phyloP scores from a whole-genome alignment of 1,284 basidiomycete genomes.

The Xanthoconium separans region DNA sequence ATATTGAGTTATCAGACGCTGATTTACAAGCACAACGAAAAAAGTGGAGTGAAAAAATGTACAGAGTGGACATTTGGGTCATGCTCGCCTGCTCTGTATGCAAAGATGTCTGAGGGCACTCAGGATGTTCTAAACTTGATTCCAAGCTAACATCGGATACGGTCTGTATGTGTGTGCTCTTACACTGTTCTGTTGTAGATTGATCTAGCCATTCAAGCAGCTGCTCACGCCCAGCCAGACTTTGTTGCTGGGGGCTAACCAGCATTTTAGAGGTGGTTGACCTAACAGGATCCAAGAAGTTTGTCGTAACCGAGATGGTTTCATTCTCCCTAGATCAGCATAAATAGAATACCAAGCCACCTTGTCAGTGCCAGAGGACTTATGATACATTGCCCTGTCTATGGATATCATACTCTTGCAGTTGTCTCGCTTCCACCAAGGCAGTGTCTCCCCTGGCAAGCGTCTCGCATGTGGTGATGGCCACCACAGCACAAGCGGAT shows the following conservation, averaged over 20 bases:
- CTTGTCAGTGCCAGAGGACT: background rate
- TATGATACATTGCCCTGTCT: conserved; percentile 4
- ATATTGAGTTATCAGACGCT: background rate
- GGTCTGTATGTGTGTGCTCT: background rate
- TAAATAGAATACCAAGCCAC: background rate
- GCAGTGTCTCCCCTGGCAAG: background rate
- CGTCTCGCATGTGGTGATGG: background rate
- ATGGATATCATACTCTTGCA: background rate
- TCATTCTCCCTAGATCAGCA: conserved; percentile 4
- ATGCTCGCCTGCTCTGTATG: background rate
- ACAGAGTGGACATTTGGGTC: background rate
- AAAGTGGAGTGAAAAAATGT: background rate
- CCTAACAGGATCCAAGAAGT: background rate
- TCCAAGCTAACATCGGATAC: background rate
- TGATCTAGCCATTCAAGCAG: background rate
- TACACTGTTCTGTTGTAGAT: background rate
- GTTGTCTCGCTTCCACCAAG: background rate
- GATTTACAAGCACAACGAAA: too few species aligned
- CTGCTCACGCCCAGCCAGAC: background rate
- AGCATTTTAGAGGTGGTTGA: background rate
- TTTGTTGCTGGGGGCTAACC: background rate
- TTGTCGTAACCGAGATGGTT: background rate
- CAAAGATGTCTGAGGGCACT: background rate
- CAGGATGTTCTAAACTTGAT: background rate
- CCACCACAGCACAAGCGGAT: background rate